These are phyloP conservation scores for Hordeum marinum DNA, from an alignment of 176 grass and related monocot species.

Conservation along the genomic window DNA sequence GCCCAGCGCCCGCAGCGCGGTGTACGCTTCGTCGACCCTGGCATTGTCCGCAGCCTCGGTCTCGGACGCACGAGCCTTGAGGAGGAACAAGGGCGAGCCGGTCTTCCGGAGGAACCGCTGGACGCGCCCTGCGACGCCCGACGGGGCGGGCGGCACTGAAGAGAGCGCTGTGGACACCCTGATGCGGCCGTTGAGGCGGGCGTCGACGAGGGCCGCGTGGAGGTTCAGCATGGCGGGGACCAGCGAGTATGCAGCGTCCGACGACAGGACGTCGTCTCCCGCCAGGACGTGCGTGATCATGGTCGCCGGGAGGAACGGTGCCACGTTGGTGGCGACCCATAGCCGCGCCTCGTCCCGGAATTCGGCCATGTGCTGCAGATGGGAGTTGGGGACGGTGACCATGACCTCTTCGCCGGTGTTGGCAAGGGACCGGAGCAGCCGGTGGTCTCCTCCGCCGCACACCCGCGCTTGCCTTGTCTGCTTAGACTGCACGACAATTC, in stretches of 20 bases:
- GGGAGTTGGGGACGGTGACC: slow-evolving; percentile 32
- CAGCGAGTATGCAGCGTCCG: slow-evolving; percentile 13
- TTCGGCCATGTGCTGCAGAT: slow-evolving; percentile 36
- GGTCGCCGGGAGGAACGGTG: slow-evolving; percentile 23
- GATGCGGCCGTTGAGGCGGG: slow-evolving; percentile 23
- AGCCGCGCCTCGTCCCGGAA: slow-evolving; percentile 38
- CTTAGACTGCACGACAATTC: slow-evolving; percentile 35
- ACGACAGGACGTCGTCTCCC: too few species aligned
- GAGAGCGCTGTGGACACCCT: slow-evolving; percentile 35
- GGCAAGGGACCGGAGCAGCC: slow-evolving; percentile 15
- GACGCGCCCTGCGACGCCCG: neutral
- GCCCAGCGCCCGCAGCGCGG: slow-evolving; percentile 21
- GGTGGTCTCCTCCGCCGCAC: neutral
- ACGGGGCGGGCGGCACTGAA: neutral
- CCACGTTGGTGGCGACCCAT: slow-evolving; percentile 33
- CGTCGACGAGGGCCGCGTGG: slow-evolving; percentile 27
- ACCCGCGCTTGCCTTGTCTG: slow-evolving; percentile 24
- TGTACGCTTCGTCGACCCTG: slow-evolving; percentile 21
- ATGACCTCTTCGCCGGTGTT: slow-evolving; percentile 17
- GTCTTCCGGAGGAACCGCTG: slow-evolving; percentile 24
- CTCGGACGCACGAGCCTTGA: slow-evolving; percentile 4
- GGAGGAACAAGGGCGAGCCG: slow-evolving; percentile 27
- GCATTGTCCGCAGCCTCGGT: neutral
- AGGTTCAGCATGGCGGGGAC: slow-evolving; percentile 39
- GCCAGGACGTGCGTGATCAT: slow-evolving; percentile 36